phyloP scores from a whole-genome alignment of 352 stramenopile species.

The Phytophthora constricta region DNA sequence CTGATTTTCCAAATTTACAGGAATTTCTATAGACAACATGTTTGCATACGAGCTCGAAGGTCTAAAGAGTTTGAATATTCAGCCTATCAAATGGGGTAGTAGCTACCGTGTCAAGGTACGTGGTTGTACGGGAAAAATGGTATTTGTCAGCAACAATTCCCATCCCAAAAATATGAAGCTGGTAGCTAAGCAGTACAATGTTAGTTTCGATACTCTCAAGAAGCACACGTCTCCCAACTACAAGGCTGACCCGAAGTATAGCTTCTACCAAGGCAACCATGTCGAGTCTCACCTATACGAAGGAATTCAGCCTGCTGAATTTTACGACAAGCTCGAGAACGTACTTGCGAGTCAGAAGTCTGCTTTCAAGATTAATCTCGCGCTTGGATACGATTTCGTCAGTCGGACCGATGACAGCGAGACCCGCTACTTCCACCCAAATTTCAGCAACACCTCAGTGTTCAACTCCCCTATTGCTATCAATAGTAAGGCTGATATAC shows the following conservation, averaged over 20 bases:
- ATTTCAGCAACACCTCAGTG: slow-evolving; percentile 4
- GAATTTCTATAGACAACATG: slow-evolving; percentile 6
- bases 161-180: slow-evolving; percentile 1
- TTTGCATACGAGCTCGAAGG: slow-evolving; percentile 11
- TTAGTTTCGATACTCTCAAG: slow-evolving; percentile 1
- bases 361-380: slow-evolving; percentile 22
- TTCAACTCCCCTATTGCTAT: slow-evolving; percentile 19
- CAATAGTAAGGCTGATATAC: slow-evolving; percentile 15
- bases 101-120: slow-evolving; percentile 14
- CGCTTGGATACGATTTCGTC: slow-evolving; percentile 19
- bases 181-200: slow-evolving; percentile 13
- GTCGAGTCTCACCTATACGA: background rate
- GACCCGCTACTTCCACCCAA: slow-evolving; percentile 3
- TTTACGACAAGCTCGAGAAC: slow-evolving; percentile 14
- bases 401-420: background rate
- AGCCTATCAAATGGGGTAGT: slow-evolving; percentile 1
- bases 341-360: slow-evolving; percentile 11
- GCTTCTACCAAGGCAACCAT: slow-evolving; percentile 9
- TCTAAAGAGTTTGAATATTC: background rate
- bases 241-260: background rate
- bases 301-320: no score
- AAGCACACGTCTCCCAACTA: slow-evolving; percentile 4
- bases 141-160: slow-evolving; percentile 8
- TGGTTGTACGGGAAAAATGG: background rate
- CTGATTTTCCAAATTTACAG: no score